Base-by-base conservation (phyloP, 1,284 basidiomycete genomes). In the Cutaneotrichosporon spelunceum region DNA sequence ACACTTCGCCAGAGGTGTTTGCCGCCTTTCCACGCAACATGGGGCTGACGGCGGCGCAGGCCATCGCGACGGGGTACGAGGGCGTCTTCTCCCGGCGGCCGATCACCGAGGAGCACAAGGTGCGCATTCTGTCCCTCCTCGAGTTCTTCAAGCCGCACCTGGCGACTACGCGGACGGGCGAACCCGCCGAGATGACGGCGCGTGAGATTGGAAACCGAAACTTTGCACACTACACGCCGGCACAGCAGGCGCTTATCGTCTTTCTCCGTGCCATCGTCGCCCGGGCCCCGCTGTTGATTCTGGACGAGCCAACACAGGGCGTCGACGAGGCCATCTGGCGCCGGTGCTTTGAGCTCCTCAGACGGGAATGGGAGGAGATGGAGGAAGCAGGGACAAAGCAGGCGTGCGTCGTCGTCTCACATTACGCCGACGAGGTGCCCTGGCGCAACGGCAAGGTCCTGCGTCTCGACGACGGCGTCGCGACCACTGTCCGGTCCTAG, bases 251-350 rank as follows among this genome's bases (percentile, higher is more conserved):
- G 42, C 77, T 93, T 34, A 85, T 91, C 14, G 79, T 96, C 30
- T 82, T 96, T 53, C 86, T 94, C 82, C 85, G 93, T 13, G 90
- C 93, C 19, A 80, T 95, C 30, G 90, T 93, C 0, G 52, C 81
- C 76, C 44, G 85, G 11, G 79, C 90, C 1, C 83, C 83, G 48
- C 71, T 97, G 39, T 81, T 96, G 11, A 81, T 96, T 13, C 79
- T 96, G 39, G 93, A 97, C 71, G 93, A 97, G 74, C 89, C 88
- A 13, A 92, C 90, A 84, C 86, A 89, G 30, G 93, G 92, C 30
- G 93, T 96, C 89, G 88, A 90, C 70, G 86, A 86, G 59, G 78
- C 76, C 10, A 90, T 91, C 84, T 84, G 93, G 53, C 78, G 76
- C 14, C 83, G 83, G 48, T 88, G 87, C 49, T 81, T 84, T 63